Conservation (phyloP, 495 filamentous ascomycete genomes). For the Hyaloscypha variabilis region DNA sequence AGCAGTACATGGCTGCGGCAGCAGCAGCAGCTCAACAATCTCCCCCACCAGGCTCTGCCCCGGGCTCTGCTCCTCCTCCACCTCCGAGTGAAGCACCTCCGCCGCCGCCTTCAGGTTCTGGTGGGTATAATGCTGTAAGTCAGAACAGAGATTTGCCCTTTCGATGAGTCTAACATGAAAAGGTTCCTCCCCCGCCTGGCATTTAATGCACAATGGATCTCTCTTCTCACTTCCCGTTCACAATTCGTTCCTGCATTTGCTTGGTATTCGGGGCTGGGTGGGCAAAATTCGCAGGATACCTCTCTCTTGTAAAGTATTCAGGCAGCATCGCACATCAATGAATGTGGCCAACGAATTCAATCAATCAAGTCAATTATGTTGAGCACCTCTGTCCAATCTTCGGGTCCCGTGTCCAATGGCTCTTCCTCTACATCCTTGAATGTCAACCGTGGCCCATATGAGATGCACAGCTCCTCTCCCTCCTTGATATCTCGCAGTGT, state of each 20-base stretch:
- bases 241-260: background rate
- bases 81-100: slow-evolving; percentile 54
- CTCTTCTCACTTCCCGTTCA: background rate
- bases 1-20: slow-evolving; percentile 50
- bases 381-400: slow-evolving; percentile 27
- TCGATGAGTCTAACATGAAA: slow-evolving; percentile 23
- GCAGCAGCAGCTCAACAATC: slow-evolving; percentile 53
- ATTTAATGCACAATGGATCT: slow-evolving; percentile 35
- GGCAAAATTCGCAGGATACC: slow-evolving; percentile 26
- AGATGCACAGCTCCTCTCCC: slow-evolving; percentile 60
- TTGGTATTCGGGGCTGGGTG: background rate
- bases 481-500: slow-evolving; percentile 50
- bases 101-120: slow-evolving; percentile 60
- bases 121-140: slow-evolving; percentile 72
- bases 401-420: slow-evolving; percentile 3
- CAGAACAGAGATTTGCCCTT: background rate
- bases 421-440: slow-evolving; percentile 51
- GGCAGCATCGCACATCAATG: slow-evolving; percentile 2
- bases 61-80: slow-evolving; percentile 59
- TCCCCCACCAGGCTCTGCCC: slow-evolving; percentile 30
- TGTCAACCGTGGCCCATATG: slow-evolving; percentile 53
- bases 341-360: slow-evolving; percentile 14
- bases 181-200: slow-evolving; percentile 61
- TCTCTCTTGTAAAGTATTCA: slow-evolving; percentile 24
- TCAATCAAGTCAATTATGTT: slow-evolving; percentile 34